Evolutionary conservation across 2,329 filamentous ascomycete species (phyloP), one percentile per base, ranked within the genome.

Genomic region (Tolypocladium inflatum): DNA sequence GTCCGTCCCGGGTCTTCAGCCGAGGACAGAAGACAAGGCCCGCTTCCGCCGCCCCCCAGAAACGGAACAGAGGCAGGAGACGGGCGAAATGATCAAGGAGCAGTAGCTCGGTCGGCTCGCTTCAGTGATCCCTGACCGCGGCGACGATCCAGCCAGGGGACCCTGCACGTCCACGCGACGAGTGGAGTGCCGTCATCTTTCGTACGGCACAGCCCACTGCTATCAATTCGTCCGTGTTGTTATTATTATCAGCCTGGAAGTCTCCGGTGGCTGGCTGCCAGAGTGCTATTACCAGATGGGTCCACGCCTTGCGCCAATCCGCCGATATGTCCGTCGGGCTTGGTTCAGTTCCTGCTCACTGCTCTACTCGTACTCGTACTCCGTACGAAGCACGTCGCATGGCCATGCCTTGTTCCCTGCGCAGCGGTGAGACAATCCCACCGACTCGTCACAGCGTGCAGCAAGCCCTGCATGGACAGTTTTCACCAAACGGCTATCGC

Each of bases 131-230:
- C 55, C 38, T 50, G 55, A 41, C 45, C 42, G 3, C 33, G 35
- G 23, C 55, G 55, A 35, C 55, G 55, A 57, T 57, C 48, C 38
- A 33, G n/a, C 37, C 55, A 23, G 38, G 55, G 41, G 17, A 2
- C 45, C 48, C 55, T 35, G 55, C 37, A n/a, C 48, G 55, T 33
- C 45, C 55, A 57, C 55, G 55, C 55, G 55, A 53, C 55, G n/a
- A 21, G 55, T 57, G 55, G 55, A 41, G 55, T 42, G 48, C 37
- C 38, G 48, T 35, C 33, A 50, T n/a, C n/a, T 30, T 15, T 21
- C 10, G 13, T 11, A 37, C 39, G 23, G 39, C 41, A 17, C 48
- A n/a, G 48, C 48, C 7, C 15, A 11, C 19, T 48, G 45, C 45
- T 48, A 48, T 15, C 45, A 48, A 19, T 23, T 13, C 52, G 37